Conservation (phyloP, 139 green algal genomes). For the Pleodorina starrii region DNA sequence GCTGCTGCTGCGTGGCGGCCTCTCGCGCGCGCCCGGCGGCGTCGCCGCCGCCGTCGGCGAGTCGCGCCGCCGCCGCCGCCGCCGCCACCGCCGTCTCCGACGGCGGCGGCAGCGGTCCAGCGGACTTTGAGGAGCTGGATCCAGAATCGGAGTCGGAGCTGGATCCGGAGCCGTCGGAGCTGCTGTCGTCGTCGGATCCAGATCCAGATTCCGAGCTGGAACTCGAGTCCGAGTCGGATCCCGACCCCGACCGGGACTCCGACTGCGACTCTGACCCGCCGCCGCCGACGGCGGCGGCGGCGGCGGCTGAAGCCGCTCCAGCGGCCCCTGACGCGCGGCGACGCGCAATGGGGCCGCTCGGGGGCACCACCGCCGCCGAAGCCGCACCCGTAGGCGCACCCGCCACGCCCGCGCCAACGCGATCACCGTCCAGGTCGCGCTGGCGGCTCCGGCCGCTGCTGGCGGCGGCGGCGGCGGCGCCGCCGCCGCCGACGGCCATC, state of each 20-base stretch:
- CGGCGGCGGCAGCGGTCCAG: background rate
- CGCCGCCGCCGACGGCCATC: background rate
- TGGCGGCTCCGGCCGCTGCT: background rate
- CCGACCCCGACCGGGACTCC: background rate
- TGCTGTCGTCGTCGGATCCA: background rate
- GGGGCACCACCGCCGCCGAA: background rate
- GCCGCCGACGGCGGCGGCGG: no score
- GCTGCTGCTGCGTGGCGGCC: background rate
- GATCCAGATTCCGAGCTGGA: constrained; percentile 39
- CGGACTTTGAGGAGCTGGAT: constrained; percentile 30
- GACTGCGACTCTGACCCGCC: constrained; percentile 15
- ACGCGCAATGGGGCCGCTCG: no score
- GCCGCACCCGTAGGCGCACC: background rate
- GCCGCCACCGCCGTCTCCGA: no score
- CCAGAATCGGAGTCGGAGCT: background rate
- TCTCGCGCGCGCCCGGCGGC: background rate
- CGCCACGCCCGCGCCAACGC: background rate
- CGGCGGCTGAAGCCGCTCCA: background rate
- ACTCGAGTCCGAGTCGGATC: background rate
- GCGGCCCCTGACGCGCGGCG: background rate
- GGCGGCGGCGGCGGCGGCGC: no score
- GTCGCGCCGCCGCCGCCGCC: background rate
- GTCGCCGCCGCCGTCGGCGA: background rate
- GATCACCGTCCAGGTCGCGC: background rate
- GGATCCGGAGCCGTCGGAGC: constrained; percentile 15